A percentile compares a stretch with the other conserved stretches of the same genome.
phyloP scores from a whole-genome alignment of 805 yeast species.

The Torulaspora quercuum region DNA sequence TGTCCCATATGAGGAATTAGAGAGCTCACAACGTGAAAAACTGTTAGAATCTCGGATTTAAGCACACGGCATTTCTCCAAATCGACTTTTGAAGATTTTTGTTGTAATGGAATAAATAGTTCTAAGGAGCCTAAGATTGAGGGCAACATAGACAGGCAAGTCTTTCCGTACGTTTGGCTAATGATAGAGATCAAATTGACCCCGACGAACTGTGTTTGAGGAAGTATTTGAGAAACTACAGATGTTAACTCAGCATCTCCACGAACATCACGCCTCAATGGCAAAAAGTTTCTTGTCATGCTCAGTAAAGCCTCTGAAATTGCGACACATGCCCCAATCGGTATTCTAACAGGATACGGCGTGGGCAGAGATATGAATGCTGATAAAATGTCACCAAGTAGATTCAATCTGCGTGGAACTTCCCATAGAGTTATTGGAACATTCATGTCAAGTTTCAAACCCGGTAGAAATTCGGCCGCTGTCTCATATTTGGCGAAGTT shows the following conservation, averaged over 20 bases:
- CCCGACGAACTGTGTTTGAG: slow-evolving; percentile 45
- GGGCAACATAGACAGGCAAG: slow-evolving; percentile 46
- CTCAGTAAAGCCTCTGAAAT: slow-evolving; percentile 54
- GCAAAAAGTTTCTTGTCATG: slow-evolving; percentile 52
- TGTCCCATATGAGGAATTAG: slow-evolving; percentile 36
- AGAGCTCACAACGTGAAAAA: slow-evolving; percentile 24
- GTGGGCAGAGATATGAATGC: slow-evolving; percentile 52
- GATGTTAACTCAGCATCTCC: slow-evolving; percentile 50
- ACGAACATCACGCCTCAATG: slow-evolving; percentile 54
- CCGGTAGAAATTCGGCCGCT: slow-evolving; percentile 40
- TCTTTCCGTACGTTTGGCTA: slow-evolving; percentile 32
- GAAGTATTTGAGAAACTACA: slow-evolving; percentile 44
- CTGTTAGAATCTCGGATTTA: slow-evolving; percentile 23
- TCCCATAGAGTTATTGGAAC: slow-evolving; percentile 49
- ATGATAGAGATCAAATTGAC: slow-evolving; percentile 40
- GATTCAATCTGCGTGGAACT: slow-evolving; percentile 49
- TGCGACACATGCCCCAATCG: slow-evolving; percentile 55
- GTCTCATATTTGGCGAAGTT: slow-evolving; percentile 12
- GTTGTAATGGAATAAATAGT: slow-evolving; percentile 51
- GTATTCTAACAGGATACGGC: slow-evolving; percentile 54
- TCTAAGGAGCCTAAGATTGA: slow-evolving; percentile 55
- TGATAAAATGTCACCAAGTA: slow-evolving; percentile 45
- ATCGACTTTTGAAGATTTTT: slow-evolving; percentile 40
- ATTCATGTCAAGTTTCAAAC: slow-evolving; percentile 57
- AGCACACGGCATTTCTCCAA: slow-evolving; percentile 36